Evolutionary conservation across 495 filamentous ascomycete genomes (phyloP).

Genomic region (Penicillium psychrofluorescens): DNA sequence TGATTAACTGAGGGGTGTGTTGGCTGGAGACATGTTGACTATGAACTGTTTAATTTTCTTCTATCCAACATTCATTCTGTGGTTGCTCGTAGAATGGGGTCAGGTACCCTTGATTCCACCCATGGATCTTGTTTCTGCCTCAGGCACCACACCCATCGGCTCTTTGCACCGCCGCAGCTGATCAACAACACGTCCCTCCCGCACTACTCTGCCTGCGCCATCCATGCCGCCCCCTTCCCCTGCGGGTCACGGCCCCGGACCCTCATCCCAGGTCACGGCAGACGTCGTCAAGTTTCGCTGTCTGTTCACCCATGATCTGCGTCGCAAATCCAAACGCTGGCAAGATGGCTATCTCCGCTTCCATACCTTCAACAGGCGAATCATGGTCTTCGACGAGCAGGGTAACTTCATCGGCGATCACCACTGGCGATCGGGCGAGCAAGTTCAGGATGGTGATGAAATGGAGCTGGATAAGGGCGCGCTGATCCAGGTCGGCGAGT

Average conservation of each 20-base stretch:
- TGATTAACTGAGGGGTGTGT: too few relatives aligned
- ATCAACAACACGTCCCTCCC: neutral
- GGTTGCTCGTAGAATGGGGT: too few relatives aligned
- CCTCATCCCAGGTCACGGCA: constrained; percentile 56
- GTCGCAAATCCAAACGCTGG: constrained; percentile 84
- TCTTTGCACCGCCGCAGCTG: too few relatives aligned
- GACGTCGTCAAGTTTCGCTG: constrained; percentile 73
- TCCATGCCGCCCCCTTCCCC: constrained; percentile 25
- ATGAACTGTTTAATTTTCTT: too few relatives aligned
- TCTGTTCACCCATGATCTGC: constrained; percentile 78
- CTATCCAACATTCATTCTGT: too few relatives aligned
- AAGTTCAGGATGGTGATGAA: constrained; percentile 71
- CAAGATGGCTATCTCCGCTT: constrained; percentile 83
- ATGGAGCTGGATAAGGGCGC: constrained; percentile 69
- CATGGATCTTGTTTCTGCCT: too few relatives aligned
- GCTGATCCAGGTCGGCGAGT: constrained; percentile 73
- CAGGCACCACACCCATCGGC: too few relatives aligned
- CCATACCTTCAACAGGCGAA: constrained; percentile 84
- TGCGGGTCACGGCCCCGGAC: constrained; percentile 17
- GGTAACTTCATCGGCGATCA: constrained; percentile 78
- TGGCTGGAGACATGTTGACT: too few relatives aligned
- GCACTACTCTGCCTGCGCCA: neutral
- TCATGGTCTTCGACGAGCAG: constrained; percentile 82
- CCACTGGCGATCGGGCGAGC: constrained; percentile 64
- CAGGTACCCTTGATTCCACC: too few relatives aligned